Evolutionary conservation across 345 rosid genomes (phyloP).

Genomic region (Cochlearia excelsa): DNA sequence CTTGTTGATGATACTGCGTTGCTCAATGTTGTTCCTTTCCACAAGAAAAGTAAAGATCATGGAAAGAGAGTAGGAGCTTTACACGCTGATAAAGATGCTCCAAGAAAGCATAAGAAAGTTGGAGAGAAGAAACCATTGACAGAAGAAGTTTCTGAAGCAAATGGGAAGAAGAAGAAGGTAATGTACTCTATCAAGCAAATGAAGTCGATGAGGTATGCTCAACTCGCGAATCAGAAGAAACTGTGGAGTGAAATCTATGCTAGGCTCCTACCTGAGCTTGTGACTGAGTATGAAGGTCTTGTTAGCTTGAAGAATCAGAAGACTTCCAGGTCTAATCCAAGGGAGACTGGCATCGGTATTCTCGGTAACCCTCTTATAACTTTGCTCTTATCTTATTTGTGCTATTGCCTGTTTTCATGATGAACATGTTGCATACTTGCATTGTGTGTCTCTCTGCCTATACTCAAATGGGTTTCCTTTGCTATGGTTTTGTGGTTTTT

Average conservation of each 20-base stretch:
- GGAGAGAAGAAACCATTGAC: constrained; percentile 37
- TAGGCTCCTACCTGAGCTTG: constrained; percentile 51
- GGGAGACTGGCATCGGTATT: constrained; percentile 29
- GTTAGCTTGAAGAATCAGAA: constrained; percentile 44
- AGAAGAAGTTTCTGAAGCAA: constrained; percentile 34
- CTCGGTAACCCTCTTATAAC: constrained; percentile 26
- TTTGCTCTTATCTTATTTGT: constrained; percentile 11
- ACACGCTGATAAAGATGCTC: constrained; percentile 30
- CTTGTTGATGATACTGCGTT: constrained; percentile 74
- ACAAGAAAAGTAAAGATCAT: constrained; percentile 37
- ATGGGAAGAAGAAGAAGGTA: constrained; percentile 25
- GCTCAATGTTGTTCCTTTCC: constrained; percentile 44
- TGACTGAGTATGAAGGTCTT: constrained; percentile 53
- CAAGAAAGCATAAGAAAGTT: constrained; percentile 40
- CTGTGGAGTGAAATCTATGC: constrained; percentile 57
- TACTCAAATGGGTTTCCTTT: constrained; percentile 8
- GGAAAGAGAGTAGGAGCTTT: constrained; percentile 27
- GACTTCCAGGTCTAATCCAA: constrained; percentile 30
- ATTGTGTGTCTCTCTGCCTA: background rate
- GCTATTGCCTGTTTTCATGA: constrained; percentile 6
- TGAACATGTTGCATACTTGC: constrained; percentile 3
- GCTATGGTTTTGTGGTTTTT: background rate
- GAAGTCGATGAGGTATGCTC: constrained; percentile 68
- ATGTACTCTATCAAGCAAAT: constrained; percentile 61
- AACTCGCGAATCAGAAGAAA: constrained; percentile 52